Conservation (phyloP, 345 rosid genomes). For the Gossypium sturtianum region DNA sequence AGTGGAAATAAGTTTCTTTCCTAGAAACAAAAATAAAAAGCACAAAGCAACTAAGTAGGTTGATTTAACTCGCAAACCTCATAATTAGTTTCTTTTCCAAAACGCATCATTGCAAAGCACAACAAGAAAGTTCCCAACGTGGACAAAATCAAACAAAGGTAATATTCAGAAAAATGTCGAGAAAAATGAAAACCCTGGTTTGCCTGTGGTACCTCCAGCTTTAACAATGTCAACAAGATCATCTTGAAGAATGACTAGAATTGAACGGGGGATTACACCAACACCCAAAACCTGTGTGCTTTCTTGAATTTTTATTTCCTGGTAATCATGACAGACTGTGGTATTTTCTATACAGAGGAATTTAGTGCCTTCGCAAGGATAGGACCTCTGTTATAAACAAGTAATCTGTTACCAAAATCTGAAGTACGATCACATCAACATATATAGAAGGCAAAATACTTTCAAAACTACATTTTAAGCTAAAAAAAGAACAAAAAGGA, state of each 20-base stretch:
- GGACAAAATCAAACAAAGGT: not conserved
- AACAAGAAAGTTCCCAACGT: not conserved
- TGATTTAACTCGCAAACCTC: not conserved
- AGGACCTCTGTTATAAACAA: conserved; percentile 45
- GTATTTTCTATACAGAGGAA: conserved; percentile 67
- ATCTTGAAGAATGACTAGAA: conserved; percentile 66
- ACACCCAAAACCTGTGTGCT: conserved; percentile 84
- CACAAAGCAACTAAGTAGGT: not conserved
- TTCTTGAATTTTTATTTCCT: conserved; percentile 95
- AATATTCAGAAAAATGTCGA: not conserved
- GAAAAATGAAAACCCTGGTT: conserved; percentile 1
- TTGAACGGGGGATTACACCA: conserved; percentile 93
- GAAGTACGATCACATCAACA: not conserved
- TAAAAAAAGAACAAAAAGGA: conserved; percentile 6
- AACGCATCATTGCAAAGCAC: not conserved
- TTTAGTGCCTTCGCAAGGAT: conserved; percentile 70
- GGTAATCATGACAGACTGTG: conserved; percentile 74
- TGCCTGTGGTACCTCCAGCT: conserved; percentile 74
- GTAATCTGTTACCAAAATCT: conserved; percentile 1
- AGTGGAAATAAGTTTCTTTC: not conserved
- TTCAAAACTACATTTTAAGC: not conserved
- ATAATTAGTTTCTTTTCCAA: too few relatives aligned
- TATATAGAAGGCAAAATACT: not conserved
- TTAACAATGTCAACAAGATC: conserved; percentile 94
- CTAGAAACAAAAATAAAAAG: too few relatives aligned